A percentile compares a stretch with the other conserved stretches of the same genome.
phyloP scores from a whole-genome alignment of 2,329 filamentous ascomycete species.

The Fusarium acutatum region DNA sequence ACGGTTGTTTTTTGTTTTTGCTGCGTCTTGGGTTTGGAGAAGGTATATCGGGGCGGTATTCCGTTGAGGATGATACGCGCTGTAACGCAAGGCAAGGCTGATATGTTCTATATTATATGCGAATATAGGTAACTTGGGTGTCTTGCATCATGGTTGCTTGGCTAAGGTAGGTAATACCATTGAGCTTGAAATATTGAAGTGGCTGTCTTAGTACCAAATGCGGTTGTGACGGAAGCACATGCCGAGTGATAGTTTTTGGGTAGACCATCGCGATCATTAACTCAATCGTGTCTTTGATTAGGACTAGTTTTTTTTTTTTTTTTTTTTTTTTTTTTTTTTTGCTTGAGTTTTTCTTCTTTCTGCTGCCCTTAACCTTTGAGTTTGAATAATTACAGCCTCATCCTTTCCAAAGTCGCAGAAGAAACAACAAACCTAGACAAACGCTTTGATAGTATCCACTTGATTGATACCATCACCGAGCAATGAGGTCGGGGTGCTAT shows the following conservation, averaged over 20 bases:
- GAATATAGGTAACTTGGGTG: background rate
- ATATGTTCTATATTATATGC: background rate
- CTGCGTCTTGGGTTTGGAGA: background rate
- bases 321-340: background rate
- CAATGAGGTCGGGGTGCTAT: background rate
- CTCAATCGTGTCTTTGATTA: background rate
- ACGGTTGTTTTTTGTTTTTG: background rate
- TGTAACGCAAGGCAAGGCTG: background rate
- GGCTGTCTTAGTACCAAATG: background rate
- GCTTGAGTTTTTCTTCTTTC: background rate
- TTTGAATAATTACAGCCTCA: constrained; percentile 5
- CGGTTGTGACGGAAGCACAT: background rate
- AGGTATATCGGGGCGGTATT: background rate
- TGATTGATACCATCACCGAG: constrained; percentile 11
- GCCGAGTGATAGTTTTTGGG: background rate
- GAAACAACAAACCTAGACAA: constrained; percentile 19
- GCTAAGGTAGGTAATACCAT: background rate
- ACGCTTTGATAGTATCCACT: constrained; percentile 18
- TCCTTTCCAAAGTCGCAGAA: background rate
- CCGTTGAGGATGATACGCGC: background rate
- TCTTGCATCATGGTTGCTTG: background rate
- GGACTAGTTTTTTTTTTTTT: background rate
- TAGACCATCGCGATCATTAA: background rate
- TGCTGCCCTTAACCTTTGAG: background rate
- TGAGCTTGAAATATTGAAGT: background rate